These are phyloP conservation scores for Mallotus japonicus DNA, from an alignment of 441 rosid genomes.

Conservation along the genomic window DNA sequence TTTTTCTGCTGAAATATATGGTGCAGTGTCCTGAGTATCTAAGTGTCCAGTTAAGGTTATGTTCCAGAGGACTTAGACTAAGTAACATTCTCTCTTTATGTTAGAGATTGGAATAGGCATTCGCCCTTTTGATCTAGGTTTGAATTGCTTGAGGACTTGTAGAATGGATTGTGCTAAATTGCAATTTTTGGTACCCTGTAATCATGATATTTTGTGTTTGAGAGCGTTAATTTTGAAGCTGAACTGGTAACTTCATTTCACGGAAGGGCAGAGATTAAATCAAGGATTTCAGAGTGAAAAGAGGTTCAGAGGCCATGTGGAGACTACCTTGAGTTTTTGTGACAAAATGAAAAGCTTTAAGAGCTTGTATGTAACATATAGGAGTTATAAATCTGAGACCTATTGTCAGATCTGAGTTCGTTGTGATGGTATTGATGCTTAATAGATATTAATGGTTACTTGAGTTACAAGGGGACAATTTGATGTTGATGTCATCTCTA, in stretches of 20 bases:
- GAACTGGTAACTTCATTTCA: conserved; percentile 28
- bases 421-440: conserved; percentile 9
- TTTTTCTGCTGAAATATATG: not conserved
- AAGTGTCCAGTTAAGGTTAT: conserved; percentile 34
- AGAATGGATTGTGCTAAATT: conserved; percentile 23
- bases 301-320: conserved; percentile 29
- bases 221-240: conserved; percentile 29
- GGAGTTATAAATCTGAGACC: conserved; percentile 22
- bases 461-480: conserved; percentile 15
- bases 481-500: conserved; percentile 23
- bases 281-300: conserved; percentile 16
- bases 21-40: conserved; percentile 18
- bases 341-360: conserved; percentile 21
- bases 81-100: conserved; percentile 24
- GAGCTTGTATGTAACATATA: conserved; percentile 13
- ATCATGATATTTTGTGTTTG: conserved; percentile 25
- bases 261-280: conserved; percentile 30
- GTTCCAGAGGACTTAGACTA: conserved; percentile 30
- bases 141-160: conserved; percentile 32
- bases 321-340: conserved; percentile 15
- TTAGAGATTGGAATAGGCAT: conserved; percentile 29
- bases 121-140: conserved; percentile 29
- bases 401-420: not conserved
- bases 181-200: conserved; percentile 21
- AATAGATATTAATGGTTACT: conserved; percentile 14